A percentile compares a stretch with the other conserved stretches of the same genome.
Conservation (phyloP, 2,329 filamentous ascomycete genomes). For the Epichloe typhina region DNA sequence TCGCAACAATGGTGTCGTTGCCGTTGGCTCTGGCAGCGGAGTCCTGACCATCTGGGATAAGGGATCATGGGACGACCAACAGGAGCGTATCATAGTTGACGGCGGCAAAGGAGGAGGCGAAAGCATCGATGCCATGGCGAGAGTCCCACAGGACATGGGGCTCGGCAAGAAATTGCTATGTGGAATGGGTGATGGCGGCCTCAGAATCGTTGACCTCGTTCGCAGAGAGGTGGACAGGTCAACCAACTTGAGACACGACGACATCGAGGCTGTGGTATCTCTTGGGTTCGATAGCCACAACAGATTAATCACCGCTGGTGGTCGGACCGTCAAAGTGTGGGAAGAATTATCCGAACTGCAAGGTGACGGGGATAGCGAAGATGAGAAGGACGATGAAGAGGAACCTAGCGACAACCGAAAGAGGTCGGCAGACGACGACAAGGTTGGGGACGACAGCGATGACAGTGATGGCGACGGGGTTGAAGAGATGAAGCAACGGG, state of each 20-base stretch:
- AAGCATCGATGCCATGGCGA: constrained; percentile 64
- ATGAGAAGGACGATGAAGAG: constrained; percentile 33
- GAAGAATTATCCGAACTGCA: constrained; percentile 55
- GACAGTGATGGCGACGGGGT: constrained; percentile 16
- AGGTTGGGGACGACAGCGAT: constrained; percentile 27
- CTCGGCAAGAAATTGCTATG: constrained; percentile 63
- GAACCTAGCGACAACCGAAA: neutral
- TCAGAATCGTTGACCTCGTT: constrained; percentile 66
- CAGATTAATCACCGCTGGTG: constrained; percentile 81
- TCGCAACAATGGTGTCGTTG: constrained; percentile 59
- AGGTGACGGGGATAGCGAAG: constrained; percentile 29
- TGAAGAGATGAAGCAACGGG: constrained; percentile 30
- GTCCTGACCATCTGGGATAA: constrained; percentile 89
- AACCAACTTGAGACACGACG: constrained; percentile 56
- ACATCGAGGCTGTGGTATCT: constrained; percentile 71
- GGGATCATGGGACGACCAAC: constrained; percentile 89
- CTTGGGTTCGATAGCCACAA: constrained; percentile 76
- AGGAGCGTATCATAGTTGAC: constrained; percentile 73
- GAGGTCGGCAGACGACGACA: constrained; percentile 22
- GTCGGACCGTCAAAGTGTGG: constrained; percentile 82
- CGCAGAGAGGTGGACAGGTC: constrained; percentile 58
- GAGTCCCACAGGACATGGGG: constrained; percentile 58
- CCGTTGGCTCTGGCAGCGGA: constrained; percentile 63
- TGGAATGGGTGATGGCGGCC: constrained; percentile 66
- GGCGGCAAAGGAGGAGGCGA: constrained; percentile 51